Base-by-base conservation (phyloP, 2,329 filamentous ascomycete species). In the Neurospora sp. region DNA sequence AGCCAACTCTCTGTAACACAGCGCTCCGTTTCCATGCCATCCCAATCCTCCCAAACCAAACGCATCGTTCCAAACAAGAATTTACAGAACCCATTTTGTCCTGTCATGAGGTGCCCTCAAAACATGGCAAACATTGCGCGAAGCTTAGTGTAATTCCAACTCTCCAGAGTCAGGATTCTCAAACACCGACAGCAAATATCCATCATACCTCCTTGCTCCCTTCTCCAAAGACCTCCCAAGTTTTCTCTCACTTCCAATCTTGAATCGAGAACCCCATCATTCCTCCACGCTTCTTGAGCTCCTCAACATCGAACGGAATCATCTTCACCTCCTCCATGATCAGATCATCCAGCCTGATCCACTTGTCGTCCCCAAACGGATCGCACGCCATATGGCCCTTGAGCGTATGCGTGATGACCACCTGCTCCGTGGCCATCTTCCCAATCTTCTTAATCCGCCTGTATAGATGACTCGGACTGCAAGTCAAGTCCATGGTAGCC, bases 321-420 rank as follows among this genome's bases (percentile, higher is more conserved):
- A 19, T 37, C 6, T 68, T 43, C 38, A 68, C 67, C 28, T 40
- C 67, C 33, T 15, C n/a, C 38, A 43, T 36, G 5, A 69, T 69
- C 28, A 62, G 23, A 3, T 62, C 52, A 28, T 62, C 52, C 52
- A 62, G 15, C 15, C 28, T 33, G 15, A 62, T 33, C 52, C 52
- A 62, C 28, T 62, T 62, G 28, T 62, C 52, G n/a, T 69, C 57
- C 3, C 68, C 68, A 38, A 69, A 69, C 17, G 68, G 68, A 66
- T 66, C 62, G 19, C 68, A 69, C 2, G 39, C 37, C n/a, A 10
- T 67, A 28, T 69, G 68, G 2, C 57, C 52, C 57, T 40, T 38
- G 4, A 62, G 23, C 2, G 52, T 33, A 10, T 62, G 52, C 15
- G 52, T 62, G 6, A 62, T 62, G 1, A 62, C 52, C 3, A 62